Conservation (phyloP, 768 basidiomycete species). For the Gloeostereum incarnatum region DNA sequence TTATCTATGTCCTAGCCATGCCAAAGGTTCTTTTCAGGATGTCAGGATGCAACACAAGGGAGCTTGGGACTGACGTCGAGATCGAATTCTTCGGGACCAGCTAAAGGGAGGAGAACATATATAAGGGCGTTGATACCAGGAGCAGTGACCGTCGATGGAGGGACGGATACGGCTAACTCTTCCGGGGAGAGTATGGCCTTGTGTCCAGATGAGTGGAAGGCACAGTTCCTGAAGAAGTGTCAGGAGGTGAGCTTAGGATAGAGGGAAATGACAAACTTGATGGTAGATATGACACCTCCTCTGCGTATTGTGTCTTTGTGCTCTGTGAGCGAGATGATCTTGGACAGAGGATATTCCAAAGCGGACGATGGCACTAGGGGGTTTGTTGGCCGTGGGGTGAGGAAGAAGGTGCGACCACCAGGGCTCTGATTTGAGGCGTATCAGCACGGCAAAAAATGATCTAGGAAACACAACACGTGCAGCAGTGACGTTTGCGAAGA, state of each 20-base stretch:
- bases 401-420: conserved; percentile 70
- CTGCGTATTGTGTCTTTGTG: conserved; percentile 81
- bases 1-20: conserved; percentile 72
- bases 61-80: conserved; percentile 50
- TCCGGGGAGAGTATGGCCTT: conserved; percentile 65
- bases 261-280: conserved; percentile 52
- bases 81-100: conserved; percentile 93
- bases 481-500: conserved; percentile 85
- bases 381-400: conserved; percentile 55
- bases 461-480: conserved; percentile 33
- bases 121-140: conserved; percentile 82
- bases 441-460: neutral
- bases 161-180: conserved; percentile 39
- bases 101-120: conserved; percentile 80
- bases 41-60: neutral
- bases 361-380: conserved; percentile 29
- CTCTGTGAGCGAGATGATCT: conserved; percentile 82
- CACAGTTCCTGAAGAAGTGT: conserved; percentile 56
- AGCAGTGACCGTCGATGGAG: conserved; percentile 45
- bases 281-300: conserved; percentile 77
- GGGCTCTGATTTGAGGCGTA: conserved; percentile 44
- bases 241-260: conserved; percentile 7
- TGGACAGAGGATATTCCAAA: conserved; percentile 75
- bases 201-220: conserved; percentile 62
- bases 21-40: neutral